Percentiles rank a stretch among this genome's conserved stretches.
These are phyloP conservation scores for Stentor roeselii DNA, from an alignment of 73 alveolate genomes.

Conservation along the genomic window DNA sequence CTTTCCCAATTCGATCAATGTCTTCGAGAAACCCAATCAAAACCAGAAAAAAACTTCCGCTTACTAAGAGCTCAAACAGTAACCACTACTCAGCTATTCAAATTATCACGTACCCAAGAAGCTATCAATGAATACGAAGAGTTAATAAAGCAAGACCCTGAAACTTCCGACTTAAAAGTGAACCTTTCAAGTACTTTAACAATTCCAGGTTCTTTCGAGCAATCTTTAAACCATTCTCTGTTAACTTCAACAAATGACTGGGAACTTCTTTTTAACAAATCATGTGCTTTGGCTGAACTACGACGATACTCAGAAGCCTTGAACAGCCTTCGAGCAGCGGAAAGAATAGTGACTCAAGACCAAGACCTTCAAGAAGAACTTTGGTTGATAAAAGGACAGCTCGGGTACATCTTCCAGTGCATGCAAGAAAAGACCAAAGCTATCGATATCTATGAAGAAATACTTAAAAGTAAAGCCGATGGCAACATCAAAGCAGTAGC, in stretches of 20 bases:
- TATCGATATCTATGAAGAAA: constrained; percentile 6
- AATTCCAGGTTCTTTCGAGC: not conserved
- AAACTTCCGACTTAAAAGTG: not conserved
- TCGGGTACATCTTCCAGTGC: not conserved
- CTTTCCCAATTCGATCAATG: not conserved
- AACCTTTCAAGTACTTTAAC: constrained; percentile 3
- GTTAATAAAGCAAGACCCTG: not conserved
- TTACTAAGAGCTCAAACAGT: constrained; percentile 22
- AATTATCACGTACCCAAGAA: not conserved
- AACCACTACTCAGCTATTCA: not conserved
- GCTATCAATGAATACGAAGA: constrained; percentile 17
- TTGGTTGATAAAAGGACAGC: not conserved
- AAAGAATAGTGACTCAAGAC: not conserved
- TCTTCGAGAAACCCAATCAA: not conserved
- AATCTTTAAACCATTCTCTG: not conserved
- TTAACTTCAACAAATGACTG: not conserved
- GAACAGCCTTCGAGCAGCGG: not conserved
- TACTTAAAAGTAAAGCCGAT: not conserved
- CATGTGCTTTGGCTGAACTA: not conserved
- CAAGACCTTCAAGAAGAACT: not conserved
- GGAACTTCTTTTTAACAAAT: constrained; percentile 11
- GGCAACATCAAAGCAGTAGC: not conserved
- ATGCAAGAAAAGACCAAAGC: constrained; percentile 10
- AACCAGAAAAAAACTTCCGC: constrained; percentile 2
- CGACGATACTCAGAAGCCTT: constrained; percentile 11